These are phyloP conservation scores for Zoysia japonica DNA, from an alignment of 176 grass and related monocot species.

Conservation along the genomic window DNA sequence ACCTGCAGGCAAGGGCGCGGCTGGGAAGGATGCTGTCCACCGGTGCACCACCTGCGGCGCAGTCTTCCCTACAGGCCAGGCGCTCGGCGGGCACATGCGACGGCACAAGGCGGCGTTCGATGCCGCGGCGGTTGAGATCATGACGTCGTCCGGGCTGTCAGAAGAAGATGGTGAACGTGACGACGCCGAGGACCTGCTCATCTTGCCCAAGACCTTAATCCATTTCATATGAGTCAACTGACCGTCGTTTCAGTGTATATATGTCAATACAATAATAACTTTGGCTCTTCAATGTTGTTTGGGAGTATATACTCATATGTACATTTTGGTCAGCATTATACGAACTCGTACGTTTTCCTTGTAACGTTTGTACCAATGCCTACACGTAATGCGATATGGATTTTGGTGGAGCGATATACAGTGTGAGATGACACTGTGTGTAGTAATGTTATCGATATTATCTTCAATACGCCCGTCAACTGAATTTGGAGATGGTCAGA, in stretches of 20 bases:
- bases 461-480: no score
- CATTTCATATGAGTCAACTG: slow-evolving; percentile 37
- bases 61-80: slow-evolving; percentile 53
- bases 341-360: not conserved
- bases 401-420: no score
- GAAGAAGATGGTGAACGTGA: slow-evolving; percentile 21
- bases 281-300: not conserved
- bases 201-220: slow-evolving; percentile 17
- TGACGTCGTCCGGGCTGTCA: slow-evolving; percentile 8
- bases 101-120: slow-evolving; percentile 25
- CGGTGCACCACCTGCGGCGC: slow-evolving; percentile 45
- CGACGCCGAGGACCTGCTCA: not conserved
- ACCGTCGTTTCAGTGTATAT: not conserved
- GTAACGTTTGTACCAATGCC: not conserved
- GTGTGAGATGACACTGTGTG: no score
- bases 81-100: slow-evolving; percentile 67
- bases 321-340: not conserved
- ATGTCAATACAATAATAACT: not conserved
- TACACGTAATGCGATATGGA: no score
- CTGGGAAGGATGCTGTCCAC: slow-evolving; percentile 6
- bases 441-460: no score
- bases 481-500: no score
- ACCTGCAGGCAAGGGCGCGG: not conserved
- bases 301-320: not conserved
- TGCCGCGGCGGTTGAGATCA: not conserved